These are phyloP conservation scores for Spiromastix sp. DNA, from an alignment of 2,329 filamentous ascomycete species.

Conservation along the genomic window DNA sequence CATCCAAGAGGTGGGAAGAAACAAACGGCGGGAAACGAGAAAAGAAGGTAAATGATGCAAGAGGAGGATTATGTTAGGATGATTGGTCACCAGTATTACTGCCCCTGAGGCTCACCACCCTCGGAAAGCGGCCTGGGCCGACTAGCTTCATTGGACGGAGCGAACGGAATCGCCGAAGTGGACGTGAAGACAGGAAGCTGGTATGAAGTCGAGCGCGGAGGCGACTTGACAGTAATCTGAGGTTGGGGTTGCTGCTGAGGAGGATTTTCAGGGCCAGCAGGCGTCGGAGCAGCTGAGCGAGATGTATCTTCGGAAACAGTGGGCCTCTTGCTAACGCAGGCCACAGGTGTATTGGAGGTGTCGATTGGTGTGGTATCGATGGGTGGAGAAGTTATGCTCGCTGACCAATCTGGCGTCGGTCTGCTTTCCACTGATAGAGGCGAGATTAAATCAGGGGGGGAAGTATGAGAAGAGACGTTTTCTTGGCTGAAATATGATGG, in stretches of 20 bases:
- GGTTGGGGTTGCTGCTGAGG: slow-evolving; percentile 6
- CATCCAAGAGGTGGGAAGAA: no score
- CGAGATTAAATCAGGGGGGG: not conserved
- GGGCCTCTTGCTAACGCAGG: not conserved
- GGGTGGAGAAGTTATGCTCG: not conserved
- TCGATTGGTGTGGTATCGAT: not conserved
- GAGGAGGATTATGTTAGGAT: no score
- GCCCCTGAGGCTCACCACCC: no score
- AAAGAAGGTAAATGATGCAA: no score
- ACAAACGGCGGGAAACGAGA: no score
- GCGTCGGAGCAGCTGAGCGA: slow-evolving; percentile 9
- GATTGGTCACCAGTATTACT: no score
- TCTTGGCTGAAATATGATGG: not conserved
- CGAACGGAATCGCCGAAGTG: slow-evolving; percentile 34
- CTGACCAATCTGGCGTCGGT: not conserved
- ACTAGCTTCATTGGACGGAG: slow-evolving; percentile 9
- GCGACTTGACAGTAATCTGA: slow-evolving; percentile 19
- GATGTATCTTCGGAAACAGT: not conserved
- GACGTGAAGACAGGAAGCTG: slow-evolving; percentile 42
- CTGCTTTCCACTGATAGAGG: not conserved
- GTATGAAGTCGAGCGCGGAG: slow-evolving; percentile 24
- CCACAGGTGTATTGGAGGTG: not conserved
- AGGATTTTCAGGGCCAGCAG: slow-evolving; percentile 3
- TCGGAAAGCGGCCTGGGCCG: no score
- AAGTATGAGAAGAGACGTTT: not conserved